A percentile compares a stretch with the other conserved stretches of the same genome.
Evolutionary conservation across 139 green algal species (phyloP).

Genomic region (Spirogloea muscicola): DNA sequence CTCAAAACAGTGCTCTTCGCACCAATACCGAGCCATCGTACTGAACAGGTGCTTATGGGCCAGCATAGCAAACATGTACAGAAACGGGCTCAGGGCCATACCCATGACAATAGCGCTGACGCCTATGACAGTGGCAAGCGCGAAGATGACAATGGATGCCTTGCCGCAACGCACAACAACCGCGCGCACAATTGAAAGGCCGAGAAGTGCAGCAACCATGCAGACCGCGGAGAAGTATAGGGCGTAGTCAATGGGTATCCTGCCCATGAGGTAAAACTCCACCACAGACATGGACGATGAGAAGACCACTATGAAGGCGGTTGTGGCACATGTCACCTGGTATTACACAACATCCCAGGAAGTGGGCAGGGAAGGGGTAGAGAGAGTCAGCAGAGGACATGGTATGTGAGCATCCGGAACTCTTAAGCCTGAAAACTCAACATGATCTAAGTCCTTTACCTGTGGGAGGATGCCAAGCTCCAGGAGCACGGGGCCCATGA

Average conservation of each 20-base stretch:
- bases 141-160: slow-evolving; percentile 28
- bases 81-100: background rate
- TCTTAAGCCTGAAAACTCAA: too few species aligned
- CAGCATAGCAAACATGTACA: slow-evolving; percentile 22
- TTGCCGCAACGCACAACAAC: slow-evolving; percentile 7
- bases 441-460: too few species aligned
- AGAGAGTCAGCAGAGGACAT: too few species aligned
- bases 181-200: slow-evolving; percentile 7
- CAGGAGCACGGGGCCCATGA: slow-evolving; percentile 34
- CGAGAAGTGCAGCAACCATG: slow-evolving; percentile 7
- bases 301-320: slow-evolving; percentile 44
- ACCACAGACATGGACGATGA: slow-evolving; percentile 41
- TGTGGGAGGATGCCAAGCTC: slow-evolving; percentile 21
- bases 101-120: slow-evolving; percentile 15
- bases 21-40: too few species aligned
- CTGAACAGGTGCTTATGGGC: too few species aligned
- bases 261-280: slow-evolving; percentile 40
- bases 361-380: too few species aligned
- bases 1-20: too few species aligned
- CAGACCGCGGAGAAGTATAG: slow-evolving; percentile 26
- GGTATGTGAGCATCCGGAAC: too few species aligned
- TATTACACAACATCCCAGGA: too few species aligned
- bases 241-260: slow-evolving; percentile 25
- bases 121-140: slow-evolving; percentile 6
- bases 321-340: slow-evolving; percentile 12